A percentile compares a stretch with the other conserved stretches of the same genome.
phyloP scores from a whole-genome alignment of 2,329 filamentous ascomycete genomes.

The Pseudopithomyces chartarum region DNA sequence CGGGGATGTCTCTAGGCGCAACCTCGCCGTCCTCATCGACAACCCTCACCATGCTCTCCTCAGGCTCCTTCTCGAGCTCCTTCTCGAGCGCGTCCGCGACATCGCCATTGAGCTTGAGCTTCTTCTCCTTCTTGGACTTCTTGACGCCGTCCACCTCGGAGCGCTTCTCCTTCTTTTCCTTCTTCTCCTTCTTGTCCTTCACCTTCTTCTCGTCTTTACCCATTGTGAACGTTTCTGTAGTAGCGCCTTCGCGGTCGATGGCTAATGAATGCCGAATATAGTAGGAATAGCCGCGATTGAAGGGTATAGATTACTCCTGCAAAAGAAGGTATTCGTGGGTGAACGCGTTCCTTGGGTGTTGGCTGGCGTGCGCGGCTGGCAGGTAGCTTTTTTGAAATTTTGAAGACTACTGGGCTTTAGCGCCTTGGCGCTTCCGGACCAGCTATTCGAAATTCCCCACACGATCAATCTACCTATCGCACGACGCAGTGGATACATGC shows the following conservation, averaged over 20 bases:
- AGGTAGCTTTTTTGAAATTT: slow-evolving; percentile 15
- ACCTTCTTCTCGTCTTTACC: slow-evolving; percentile 45
- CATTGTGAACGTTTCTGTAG: slow-evolving; percentile 28
- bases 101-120: slow-evolving; percentile 64
- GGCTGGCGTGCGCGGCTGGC: slow-evolving; percentile 1
- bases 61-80: slow-evolving; percentile 65
- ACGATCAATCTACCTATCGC: background rate
- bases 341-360: background rate
- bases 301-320: background rate
- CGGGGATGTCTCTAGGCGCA: slow-evolving; percentile 50
- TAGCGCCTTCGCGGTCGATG: background rate
- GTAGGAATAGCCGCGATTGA: background rate
- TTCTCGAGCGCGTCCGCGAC: slow-evolving; percentile 61
- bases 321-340: background rate
- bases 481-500: too few relatives aligned
- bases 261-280: background rate
- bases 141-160: slow-evolving; percentile 45
- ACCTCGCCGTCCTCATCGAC: slow-evolving; percentile 44
- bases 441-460: background rate
- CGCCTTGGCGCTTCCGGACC: background rate
- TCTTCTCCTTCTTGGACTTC: slow-evolving; percentile 68
- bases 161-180: slow-evolving; percentile 72
- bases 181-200: slow-evolving; percentile 62
- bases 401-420: slow-evolving; percentile 8
- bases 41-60: slow-evolving; percentile 55